phyloP scores from a whole-genome alignment of 768 basidiomycete genomes.

The Rhodocollybia butyracea region DNA sequence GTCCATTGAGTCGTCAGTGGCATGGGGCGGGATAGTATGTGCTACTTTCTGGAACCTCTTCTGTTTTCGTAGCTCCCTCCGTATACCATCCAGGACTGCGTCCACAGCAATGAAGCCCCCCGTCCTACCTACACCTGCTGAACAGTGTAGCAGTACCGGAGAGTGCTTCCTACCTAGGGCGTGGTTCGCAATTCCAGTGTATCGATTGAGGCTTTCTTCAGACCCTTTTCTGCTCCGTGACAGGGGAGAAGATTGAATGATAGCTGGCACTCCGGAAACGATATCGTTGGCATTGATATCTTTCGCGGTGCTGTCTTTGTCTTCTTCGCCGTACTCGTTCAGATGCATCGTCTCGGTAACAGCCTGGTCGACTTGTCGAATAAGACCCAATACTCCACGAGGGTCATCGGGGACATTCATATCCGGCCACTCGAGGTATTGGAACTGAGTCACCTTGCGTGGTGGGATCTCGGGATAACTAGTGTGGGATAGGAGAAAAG shows the following conservation, averaged over 20 bases:
- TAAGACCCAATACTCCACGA: slow-evolving; percentile 66
- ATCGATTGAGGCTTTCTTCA: slow-evolving; percentile 37
- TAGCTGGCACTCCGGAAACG: background rate
- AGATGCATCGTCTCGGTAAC: slow-evolving; percentile 25
- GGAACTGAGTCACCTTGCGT: slow-evolving; percentile 78
- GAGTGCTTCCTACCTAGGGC: slow-evolving; percentile 40
- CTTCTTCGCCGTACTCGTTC: background rate
- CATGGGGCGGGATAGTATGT: no score
- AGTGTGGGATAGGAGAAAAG: slow-evolving; percentile 66
- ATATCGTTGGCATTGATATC: background rate
- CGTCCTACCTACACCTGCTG: slow-evolving; percentile 93
- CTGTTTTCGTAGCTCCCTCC: slow-evolving; percentile 47
- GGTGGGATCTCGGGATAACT: slow-evolving; percentile 56
- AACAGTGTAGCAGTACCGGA: slow-evolving; percentile 83
- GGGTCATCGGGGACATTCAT: slow-evolving; percentile 92
- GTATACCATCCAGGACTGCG: slow-evolving; percentile 74
- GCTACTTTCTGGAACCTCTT: no score
- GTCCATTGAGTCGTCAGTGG: background rate
- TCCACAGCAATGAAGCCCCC: slow-evolving; percentile 92
- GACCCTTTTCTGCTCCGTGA: background rate
- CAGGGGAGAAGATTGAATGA: background rate
- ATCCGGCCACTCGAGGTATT: slow-evolving; percentile 95
- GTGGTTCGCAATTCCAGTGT: slow-evolving; percentile 54
- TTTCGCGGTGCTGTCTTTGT: background rate
- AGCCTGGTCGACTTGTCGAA: slow-evolving; percentile 62